Percentiles rank a stretch among this genome's conserved stretches.
phyloP scores from a whole-genome alignment of 805 yeast species.

The Ogataea glucozyma region DNA sequence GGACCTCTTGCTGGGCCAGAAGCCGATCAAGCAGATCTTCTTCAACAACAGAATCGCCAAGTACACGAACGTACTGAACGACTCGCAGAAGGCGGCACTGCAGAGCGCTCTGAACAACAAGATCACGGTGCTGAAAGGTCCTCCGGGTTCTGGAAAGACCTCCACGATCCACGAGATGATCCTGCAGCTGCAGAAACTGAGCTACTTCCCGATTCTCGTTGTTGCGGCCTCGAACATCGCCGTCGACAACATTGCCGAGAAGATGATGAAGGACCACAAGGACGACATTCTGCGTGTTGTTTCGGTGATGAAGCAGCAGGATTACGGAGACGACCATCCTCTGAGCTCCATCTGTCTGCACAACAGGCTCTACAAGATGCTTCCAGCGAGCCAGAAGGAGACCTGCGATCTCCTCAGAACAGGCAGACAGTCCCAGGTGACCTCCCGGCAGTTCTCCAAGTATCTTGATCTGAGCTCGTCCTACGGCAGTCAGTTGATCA shows the following conservation, averaged over 20 bases:
- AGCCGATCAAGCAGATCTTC: slow-evolving; percentile 39
- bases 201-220: slow-evolving; percentile 63
- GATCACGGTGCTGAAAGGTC: slow-evolving; percentile 66
- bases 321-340: slow-evolving; percentile 56
- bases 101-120: slow-evolving; percentile 64
- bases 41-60: slow-evolving; percentile 56
- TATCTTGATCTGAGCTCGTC: slow-evolving; percentile 45
- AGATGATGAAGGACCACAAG: slow-evolving; percentile 51
- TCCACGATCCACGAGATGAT: slow-evolving; percentile 81
- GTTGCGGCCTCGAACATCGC: slow-evolving; percentile 79
- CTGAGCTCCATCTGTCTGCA: slow-evolving; percentile 63
- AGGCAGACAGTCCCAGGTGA: slow-evolving; percentile 42
- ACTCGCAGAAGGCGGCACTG: slow-evolving; percentile 75
- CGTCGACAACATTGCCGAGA: slow-evolving; percentile 74
- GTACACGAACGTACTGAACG: slow-evolving; percentile 56
- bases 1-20: slow-evolving; percentile 31
- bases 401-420: slow-evolving; percentile 44
- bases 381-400: slow-evolving; percentile 48
- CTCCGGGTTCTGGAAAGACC: slow-evolving; percentile 84
- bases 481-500: slow-evolving; percentile 50
- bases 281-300: slow-evolving; percentile 58
- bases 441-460: slow-evolving; percentile 50
- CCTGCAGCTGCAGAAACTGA: slow-evolving; percentile 66
- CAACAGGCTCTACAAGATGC: slow-evolving; percentile 52
- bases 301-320: slow-evolving; percentile 59